Conservation (phyloP, 1,284 basidiomycete genomes). For the Mycosarcoma maydis region DNA sequence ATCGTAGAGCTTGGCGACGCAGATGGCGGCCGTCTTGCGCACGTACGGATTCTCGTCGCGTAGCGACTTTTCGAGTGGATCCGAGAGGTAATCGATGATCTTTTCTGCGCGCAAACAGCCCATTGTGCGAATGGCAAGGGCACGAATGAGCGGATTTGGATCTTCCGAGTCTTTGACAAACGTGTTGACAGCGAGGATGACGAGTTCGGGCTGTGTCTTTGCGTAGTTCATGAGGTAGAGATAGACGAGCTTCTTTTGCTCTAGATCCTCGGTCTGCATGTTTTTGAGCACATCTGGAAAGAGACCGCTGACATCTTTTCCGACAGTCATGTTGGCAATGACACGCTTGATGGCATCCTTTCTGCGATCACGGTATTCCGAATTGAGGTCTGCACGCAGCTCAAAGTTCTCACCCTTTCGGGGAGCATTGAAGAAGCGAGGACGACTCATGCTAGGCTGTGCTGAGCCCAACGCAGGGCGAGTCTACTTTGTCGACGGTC, state of each 20-base stretch:
- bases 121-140: slow-evolving; percentile 97
- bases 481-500: too few relatives aligned
- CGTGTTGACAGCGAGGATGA: slow-evolving; percentile 97
- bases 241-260: slow-evolving; percentile 97
- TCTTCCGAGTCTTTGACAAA: slow-evolving; percentile 96
- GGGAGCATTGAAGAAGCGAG: slow-evolving; percentile 66
- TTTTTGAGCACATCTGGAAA: slow-evolving; percentile 97
- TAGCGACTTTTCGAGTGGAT: slow-evolving; percentile 88
- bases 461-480: neutral
- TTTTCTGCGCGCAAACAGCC: slow-evolving; percentile 95
- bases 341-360: slow-evolving; percentile 96
- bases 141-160: slow-evolving; percentile 92
- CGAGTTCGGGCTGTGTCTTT: slow-evolving; percentile 95
- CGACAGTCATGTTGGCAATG: slow-evolving; percentile 89
- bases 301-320: slow-evolving; percentile 92
- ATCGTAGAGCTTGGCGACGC: slow-evolving; percentile 94
- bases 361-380: slow-evolving; percentile 90
- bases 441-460: slow-evolving; percentile 55
- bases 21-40: slow-evolving; percentile 88
- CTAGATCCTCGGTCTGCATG: slow-evolving; percentile 91
- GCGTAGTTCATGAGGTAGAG: slow-evolving; percentile 99
- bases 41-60: slow-evolving; percentile 91
- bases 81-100: slow-evolving; percentile 97
- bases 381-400: slow-evolving; percentile 74
- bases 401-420: slow-evolving; percentile 67